Evolutionary conservation across 1,139 yeast species (phyloP).

Genomic region (Scheffersomyces insectosa): DNA sequence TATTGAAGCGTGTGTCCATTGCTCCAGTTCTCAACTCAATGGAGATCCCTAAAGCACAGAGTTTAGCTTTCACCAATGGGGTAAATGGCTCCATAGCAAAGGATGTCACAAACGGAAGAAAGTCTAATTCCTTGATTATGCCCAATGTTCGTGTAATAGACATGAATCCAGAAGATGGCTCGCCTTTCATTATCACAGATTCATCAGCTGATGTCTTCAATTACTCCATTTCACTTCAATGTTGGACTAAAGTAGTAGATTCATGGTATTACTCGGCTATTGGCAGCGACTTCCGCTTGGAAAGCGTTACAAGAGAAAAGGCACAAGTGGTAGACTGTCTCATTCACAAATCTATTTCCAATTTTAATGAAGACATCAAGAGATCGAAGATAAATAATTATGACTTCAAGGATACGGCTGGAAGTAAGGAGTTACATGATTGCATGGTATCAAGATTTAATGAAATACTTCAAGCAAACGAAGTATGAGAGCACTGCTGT

Average conservation of each 20-base stretch:
- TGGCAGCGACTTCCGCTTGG: constrained; percentile 4
- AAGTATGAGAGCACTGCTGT: no score
- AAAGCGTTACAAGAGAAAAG: not conserved
- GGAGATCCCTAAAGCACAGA: constrained; percentile 8
- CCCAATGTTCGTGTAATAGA: constrained; percentile 35
- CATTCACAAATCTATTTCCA: constrained; percentile 12
- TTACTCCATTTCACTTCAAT: constrained; percentile 38
- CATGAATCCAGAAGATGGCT: constrained; percentile 34
- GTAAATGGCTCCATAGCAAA: constrained; percentile 2
- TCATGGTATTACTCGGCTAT: constrained; percentile 44
- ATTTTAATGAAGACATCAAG: constrained; percentile 22
- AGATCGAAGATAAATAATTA: constrained; percentile 23
- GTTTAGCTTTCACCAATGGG: not conserved
- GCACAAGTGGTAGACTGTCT: constrained; percentile 8
- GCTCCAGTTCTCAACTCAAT: constrained; percentile 49
- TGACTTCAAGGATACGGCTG: constrained; percentile 14
- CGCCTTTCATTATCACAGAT: constrained; percentile 42
- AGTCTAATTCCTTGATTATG: constrained; percentile 15
- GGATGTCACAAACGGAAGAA: constrained; percentile 3
- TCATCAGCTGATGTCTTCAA: constrained; percentile 38
- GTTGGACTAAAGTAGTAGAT: constrained; percentile 51
- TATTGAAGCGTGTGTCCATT: constrained; percentile 46
- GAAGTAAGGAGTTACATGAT: constrained; percentile 18
- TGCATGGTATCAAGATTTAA: constrained; percentile 24
- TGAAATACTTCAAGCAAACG: constrained; percentile 11